A percentile compares a stretch with the other conserved stretches of the same genome.
Evolutionary conservation across 2,329 filamentous ascomycete species (phyloP).

Genomic region (Aspergillus flavus): DNA sequence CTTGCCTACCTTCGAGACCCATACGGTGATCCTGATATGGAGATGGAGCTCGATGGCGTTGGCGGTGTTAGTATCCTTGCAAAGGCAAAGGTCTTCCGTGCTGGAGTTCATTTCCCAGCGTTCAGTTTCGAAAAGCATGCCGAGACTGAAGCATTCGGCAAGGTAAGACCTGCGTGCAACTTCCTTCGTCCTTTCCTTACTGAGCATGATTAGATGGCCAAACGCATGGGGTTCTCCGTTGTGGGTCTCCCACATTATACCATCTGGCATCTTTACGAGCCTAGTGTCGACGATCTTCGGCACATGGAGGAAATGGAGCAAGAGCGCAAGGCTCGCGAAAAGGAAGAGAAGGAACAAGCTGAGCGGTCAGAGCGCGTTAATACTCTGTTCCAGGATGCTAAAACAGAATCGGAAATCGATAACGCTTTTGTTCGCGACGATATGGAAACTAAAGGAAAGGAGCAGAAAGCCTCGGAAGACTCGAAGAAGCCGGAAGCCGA

Average conservation of each 20-base stretch:
- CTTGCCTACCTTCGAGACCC: slow-evolving; percentile 94
- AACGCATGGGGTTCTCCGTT: slow-evolving; percentile 92
- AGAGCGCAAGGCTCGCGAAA: slow-evolving; percentile 77
- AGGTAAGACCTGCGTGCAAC: slow-evolving; percentile 61
- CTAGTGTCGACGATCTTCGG: slow-evolving; percentile 93
- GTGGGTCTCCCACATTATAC: slow-evolving; percentile 96
- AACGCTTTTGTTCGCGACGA: slow-evolving; percentile 76
- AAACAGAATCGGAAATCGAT: slow-evolving; percentile 85
- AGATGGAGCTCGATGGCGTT: slow-evolving; percentile 99
- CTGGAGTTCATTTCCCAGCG: slow-evolving; percentile 94
- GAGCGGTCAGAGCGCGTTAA: slow-evolving; percentile 78
- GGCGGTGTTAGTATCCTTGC: slow-evolving; percentile 96
- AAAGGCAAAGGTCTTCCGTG: slow-evolving; percentile 92
- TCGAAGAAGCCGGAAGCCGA: slow-evolving; percentile 18
- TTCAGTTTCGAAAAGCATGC: slow-evolving; percentile 99
- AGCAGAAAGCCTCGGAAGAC: slow-evolving; percentile 17
- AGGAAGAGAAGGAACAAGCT: slow-evolving; percentile 73
- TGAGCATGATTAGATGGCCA: slow-evolving; percentile 74
- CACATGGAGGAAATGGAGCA: slow-evolving; percentile 99
- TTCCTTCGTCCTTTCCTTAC: background rate
- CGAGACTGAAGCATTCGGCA: slow-evolving; percentile 97
- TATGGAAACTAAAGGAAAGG: slow-evolving; percentile 59
- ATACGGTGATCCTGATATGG: slow-evolving; percentile 97
- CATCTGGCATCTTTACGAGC: slow-evolving; percentile 99
- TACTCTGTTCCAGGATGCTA: slow-evolving; percentile 75